phyloP scores from a whole-genome alignment of 2,329 filamentous ascomycete genomes.

The Pestalotiopsis sp. region DNA sequence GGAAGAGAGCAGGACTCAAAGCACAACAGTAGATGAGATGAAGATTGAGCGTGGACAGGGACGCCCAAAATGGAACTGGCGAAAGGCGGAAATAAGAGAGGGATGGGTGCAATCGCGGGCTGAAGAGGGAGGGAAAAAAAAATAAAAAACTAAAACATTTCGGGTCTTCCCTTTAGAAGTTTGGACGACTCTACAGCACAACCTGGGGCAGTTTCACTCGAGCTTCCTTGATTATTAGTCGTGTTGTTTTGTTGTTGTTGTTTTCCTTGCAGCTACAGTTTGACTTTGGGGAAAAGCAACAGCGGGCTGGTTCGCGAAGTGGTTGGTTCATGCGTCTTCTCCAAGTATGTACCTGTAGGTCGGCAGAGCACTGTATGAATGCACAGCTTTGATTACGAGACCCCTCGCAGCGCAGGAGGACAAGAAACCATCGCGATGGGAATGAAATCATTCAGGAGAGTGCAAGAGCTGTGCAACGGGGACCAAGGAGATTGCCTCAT shows the following conservation, averaged over 20 bases:
- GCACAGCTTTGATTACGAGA: background rate
- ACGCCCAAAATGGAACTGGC: background rate
- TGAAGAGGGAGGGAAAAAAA: background rate
- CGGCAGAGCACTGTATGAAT: background rate
- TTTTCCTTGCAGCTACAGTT: background rate
- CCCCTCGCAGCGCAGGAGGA: background rate
- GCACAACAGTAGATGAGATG: background rate
- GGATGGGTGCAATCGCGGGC: background rate
- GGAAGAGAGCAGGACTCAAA: background rate
- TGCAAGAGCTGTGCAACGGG: background rate
- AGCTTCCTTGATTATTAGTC: background rate
- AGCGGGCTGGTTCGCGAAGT: background rate
- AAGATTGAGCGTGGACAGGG: background rate
- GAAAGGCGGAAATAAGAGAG: background rate
- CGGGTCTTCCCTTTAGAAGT: background rate
- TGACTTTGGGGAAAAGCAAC: constrained; percentile 8
- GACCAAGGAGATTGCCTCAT: background rate
- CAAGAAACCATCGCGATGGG: background rate
- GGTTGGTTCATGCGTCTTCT: background rate
- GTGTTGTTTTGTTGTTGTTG: background rate
- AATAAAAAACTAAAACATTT: background rate
- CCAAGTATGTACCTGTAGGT: no score
- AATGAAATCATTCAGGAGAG: background rate
- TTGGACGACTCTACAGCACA: background rate
- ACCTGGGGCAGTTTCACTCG: background rate